Conservation (phyloP, 2,329 filamentous ascomycete species). For the Diplodia corticola region DNA sequence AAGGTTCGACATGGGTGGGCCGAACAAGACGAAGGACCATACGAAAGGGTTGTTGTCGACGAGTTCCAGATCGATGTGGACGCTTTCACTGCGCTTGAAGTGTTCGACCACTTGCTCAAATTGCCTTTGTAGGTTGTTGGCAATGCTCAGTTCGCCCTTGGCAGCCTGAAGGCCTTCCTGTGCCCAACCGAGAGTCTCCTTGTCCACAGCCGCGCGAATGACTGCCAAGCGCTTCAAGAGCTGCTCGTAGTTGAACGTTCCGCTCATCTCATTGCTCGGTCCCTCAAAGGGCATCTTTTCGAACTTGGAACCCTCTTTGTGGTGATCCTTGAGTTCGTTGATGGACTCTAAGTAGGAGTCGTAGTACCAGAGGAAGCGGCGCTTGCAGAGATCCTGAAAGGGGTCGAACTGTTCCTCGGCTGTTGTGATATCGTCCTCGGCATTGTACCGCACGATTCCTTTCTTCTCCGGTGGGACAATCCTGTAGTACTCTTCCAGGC, state of each 20-base stretch:
- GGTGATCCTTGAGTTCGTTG: conserved; percentile 61
- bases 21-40: conserved; percentile 87
- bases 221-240: conserved; percentile 67
- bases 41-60: conserved; percentile 83
- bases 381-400: conserved; percentile 87
- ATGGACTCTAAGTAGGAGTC: conserved; percentile 78
- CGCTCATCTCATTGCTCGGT: conserved; percentile 76
- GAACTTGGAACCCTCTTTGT: conserved; percentile 66
- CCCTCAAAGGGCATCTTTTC: conserved; percentile 86
- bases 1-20: conserved; percentile 86
- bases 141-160: conserved; percentile 69
- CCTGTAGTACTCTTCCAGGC: conserved; percentile 75
- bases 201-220: conserved; percentile 70
- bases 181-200: conserved; percentile 73
- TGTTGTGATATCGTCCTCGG: conserved; percentile 51
- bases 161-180: conserved; percentile 64
- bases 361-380: conserved; percentile 93
- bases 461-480: conserved; percentile 47
- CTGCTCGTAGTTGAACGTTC: conserved; percentile 76
- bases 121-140: conserved; percentile 79
- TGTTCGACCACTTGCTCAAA: conserved; percentile 77
- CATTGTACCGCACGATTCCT: conserved; percentile 49
- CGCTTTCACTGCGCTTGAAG: conserved; percentile 68
- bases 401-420: conserved; percentile 68
- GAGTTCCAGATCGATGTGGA: conserved; percentile 73